Evolutionary conservation across 176 grass and related monocot genomes (phyloP).

Genomic region (Lolium rigidum): DNA sequence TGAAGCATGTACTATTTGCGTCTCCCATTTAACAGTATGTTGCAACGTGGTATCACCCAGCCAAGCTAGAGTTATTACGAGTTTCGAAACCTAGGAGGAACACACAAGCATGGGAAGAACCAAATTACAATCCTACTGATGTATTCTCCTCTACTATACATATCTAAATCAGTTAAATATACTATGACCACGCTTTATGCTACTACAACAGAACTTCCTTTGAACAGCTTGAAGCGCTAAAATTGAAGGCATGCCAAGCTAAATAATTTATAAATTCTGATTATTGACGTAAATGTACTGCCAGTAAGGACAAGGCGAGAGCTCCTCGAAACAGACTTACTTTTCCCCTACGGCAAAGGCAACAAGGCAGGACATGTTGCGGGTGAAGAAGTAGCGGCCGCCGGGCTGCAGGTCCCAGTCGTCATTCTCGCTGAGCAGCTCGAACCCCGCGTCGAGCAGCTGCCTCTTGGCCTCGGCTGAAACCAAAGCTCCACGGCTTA

Average conservation of each 20-base stretch:
- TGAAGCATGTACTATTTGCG: not conserved
- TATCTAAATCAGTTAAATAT: not conserved
- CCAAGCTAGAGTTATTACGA: not conserved
- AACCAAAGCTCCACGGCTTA: not conserved
- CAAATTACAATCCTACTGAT: not conserved
- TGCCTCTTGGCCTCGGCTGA: constrained; percentile 94
- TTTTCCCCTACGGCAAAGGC: constrained; percentile 82
- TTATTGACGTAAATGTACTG: not conserved
- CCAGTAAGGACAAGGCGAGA: not conserved
- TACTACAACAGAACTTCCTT: not conserved
- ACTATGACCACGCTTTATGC: not conserved
- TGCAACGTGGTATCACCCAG: not conserved
- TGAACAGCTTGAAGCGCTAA: not conserved
- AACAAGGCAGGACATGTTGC: constrained; percentile 93
- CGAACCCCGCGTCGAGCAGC: constrained; percentile 76
- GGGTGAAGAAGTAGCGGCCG: constrained; percentile 97
- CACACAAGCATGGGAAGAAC: not conserved
- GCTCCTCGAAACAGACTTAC: constrained; percentile 43
- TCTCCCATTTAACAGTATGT: not conserved
- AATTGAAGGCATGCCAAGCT: not conserved
- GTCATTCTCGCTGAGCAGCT: constrained; percentile 82
- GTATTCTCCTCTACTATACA: not conserved
- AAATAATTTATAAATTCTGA: no score
- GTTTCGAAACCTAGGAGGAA: not conserved
- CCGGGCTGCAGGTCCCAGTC: constrained; percentile 93